phyloP scores from a whole-genome alignment of 1,284 basidiomycete genomes.

The Ceratobasidium sp. region DNA sequence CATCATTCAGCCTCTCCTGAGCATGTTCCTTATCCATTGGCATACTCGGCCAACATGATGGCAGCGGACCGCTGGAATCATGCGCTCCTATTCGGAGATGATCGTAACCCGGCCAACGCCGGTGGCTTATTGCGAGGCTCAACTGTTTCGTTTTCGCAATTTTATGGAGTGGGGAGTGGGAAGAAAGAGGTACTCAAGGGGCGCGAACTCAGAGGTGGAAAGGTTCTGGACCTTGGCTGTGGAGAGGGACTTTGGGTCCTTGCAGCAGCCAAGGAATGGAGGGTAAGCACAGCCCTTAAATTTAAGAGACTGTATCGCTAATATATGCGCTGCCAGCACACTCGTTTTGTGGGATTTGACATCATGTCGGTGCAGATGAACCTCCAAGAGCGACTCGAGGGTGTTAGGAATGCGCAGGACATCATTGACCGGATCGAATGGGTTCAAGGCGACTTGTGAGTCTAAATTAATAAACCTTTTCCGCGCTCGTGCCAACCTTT shows the following conservation, averaged over 20 bases:
- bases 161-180: slow-evolving; percentile 34
- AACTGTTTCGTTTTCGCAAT: slow-evolving; percentile 34
- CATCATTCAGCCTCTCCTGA: slow-evolving; percentile 19
- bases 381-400: slow-evolving; percentile 25
- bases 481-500: not conserved
- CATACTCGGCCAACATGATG: slow-evolving; percentile 31
- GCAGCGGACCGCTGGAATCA: slow-evolving; percentile 34
- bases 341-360: slow-evolving; percentile 34
- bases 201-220: slow-evolving; percentile 26
- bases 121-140: slow-evolving; percentile 35
- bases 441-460: slow-evolving; percentile 34
- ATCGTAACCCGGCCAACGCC: slow-evolving; percentile 19
- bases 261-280: slow-evolving; percentile 34
- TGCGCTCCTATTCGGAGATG: slow-evolving; percentile 32
- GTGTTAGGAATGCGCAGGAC: slow-evolving; percentile 26
- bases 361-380: slow-evolving; percentile 35
- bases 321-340: slow-evolving; percentile 24
- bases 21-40: slow-evolving; percentile 18
- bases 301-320: not conserved
- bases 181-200: slow-evolving; percentile 33
- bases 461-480: not conserved
- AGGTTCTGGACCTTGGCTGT: slow-evolving; percentile 28
- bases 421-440: slow-evolving; percentile 35
- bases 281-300: slow-evolving; percentile 11
- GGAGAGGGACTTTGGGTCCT: slow-evolving; percentile 36